phyloP scores from a whole-genome alignment of 2,329 filamentous ascomycete genomes.

The Neoscytalidium dimidiatum region DNA sequence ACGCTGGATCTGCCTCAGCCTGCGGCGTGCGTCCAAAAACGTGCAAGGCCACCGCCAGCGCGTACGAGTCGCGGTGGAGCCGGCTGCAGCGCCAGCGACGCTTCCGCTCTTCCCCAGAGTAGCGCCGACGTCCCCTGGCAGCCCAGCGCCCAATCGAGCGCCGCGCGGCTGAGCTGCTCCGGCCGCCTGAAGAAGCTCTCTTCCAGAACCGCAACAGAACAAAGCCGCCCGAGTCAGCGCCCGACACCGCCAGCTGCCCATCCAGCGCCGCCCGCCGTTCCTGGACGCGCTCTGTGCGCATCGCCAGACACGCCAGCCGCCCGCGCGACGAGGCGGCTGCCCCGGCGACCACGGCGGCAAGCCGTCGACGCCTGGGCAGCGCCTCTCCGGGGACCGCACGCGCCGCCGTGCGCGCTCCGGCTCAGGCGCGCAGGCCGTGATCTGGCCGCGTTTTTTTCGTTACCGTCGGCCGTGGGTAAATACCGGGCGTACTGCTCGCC shows the following conservation, averaged over 20 bases:
- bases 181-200: conserved; percentile 16
- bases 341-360: not conserved
- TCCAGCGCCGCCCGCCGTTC: not conserved
- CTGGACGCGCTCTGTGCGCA: not conserved
- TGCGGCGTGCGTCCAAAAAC: conserved; percentile 15
- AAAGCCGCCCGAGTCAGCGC: conserved; percentile 13
- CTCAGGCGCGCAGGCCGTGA: not conserved
- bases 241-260: not conserved
- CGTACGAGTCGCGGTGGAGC: conserved; percentile 17
- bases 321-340: not conserved
- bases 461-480: not conserved
- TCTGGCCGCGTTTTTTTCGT: conserved; percentile 9
- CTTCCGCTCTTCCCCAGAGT: conserved; percentile 18
- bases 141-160: conserved; percentile 11
- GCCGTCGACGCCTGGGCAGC: not conserved
- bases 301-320: no score
- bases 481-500: conserved; percentile 11
- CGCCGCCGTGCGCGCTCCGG: not conserved
- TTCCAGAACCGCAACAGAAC: conserved; percentile 9
- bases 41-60: conserved; percentile 18
- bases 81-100: conserved; percentile 16
- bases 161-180: conserved; percentile 14
- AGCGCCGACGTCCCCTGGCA: conserved; percentile 17
- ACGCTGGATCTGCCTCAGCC: conserved; percentile 17
- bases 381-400: not conserved